These are phyloP conservation scores for Monilinia polystroma DNA, from an alignment of 2,329 filamentous ascomycete genomes.

Conservation along the genomic window DNA sequence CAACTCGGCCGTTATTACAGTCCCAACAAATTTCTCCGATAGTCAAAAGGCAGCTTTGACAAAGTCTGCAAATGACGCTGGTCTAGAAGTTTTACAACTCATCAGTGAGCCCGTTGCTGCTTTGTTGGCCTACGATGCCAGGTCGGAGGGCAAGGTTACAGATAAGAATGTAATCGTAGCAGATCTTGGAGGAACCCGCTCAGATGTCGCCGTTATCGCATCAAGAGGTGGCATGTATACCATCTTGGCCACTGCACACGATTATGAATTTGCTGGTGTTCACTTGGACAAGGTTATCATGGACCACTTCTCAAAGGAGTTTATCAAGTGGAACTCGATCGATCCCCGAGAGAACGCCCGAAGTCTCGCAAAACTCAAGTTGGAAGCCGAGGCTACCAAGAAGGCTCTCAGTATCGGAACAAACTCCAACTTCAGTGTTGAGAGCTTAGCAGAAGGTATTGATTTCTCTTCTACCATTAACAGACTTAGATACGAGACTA, in stretches of 20 bases:
- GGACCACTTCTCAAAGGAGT: conserved; percentile 98
- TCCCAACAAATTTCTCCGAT: conserved; percentile 90
- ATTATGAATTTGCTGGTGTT: conserved; percentile 87
- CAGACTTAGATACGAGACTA: conserved; percentile 86
- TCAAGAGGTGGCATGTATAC: conserved; percentile 96
- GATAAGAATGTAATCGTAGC: conserved; percentile 93
- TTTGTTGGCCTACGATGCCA: conserved; percentile 86
- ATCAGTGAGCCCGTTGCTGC: conserved; percentile 89
- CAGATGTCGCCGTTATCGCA: conserved; percentile 86
- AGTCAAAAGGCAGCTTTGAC: conserved; percentile 79
- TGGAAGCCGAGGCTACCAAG: conserved; percentile 88
- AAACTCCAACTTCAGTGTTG: conserved; percentile 89
- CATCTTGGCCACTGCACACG: conserved; percentile 86
- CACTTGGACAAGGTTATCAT: conserved; percentile 88
- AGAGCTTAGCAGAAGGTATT: conserved; percentile 82
- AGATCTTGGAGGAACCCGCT: conserved; percentile 88
- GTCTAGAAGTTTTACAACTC: conserved; percentile 86
- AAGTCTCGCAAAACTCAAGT: conserved; percentile 85
- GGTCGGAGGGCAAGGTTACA: conserved; percentile 67
- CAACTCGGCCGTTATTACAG: conserved; percentile 89
- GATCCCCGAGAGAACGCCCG: conserved; percentile 81
- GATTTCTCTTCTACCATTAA: conserved; percentile 94
- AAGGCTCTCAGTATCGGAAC: conserved; percentile 85
- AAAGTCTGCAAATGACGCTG: conserved; percentile 75
- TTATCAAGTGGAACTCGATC: conserved; percentile 86